Conservation (phyloP, 2,329 filamentous ascomycete genomes). For the Triangularia verruculosa region DNA sequence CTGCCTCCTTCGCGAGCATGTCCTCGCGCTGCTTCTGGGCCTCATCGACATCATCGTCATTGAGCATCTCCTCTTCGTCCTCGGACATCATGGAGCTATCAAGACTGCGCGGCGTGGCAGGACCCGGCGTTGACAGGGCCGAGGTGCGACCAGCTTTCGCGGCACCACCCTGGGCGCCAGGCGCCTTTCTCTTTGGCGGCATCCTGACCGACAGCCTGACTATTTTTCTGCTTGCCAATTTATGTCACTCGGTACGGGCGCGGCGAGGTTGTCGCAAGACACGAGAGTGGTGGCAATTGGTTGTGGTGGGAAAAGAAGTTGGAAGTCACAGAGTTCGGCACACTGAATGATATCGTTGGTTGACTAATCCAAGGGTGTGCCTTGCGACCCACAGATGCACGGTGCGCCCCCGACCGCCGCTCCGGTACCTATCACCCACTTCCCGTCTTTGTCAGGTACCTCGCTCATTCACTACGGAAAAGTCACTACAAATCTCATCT, state of each 20-base stretch:
- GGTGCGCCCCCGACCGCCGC: background rate
- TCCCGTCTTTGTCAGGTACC: too few relatives aligned
- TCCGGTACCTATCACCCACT: background rate
- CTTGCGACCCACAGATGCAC: background rate
- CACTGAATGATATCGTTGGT: background rate
- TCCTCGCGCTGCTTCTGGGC: constrained; percentile 50
- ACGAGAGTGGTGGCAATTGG: background rate
- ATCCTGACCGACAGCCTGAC: constrained; percentile 40
- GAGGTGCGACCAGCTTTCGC: constrained; percentile 57
- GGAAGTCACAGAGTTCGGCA: background rate
- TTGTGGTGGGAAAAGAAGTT: background rate
- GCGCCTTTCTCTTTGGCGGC: constrained; percentile 68
- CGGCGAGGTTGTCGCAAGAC: background rate
- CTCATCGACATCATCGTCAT: constrained; percentile 47
- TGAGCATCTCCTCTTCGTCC: constrained; percentile 43
- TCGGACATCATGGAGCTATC: constrained; percentile 40
- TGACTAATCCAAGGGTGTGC: background rate
- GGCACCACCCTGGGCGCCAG: constrained; percentile 43
- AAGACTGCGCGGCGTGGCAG: constrained; percentile 57
- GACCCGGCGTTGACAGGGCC: constrained; percentile 58
- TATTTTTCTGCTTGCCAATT: background rate
- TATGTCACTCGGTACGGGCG: background rate
- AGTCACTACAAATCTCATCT: background rate
- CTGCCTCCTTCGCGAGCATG: constrained; percentile 56
- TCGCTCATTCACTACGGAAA: background rate